These are phyloP conservation scores for Cryptosporidium andersoni DNA, from an alignment of 169 alveolate species.

Conservation along the genomic window DNA sequence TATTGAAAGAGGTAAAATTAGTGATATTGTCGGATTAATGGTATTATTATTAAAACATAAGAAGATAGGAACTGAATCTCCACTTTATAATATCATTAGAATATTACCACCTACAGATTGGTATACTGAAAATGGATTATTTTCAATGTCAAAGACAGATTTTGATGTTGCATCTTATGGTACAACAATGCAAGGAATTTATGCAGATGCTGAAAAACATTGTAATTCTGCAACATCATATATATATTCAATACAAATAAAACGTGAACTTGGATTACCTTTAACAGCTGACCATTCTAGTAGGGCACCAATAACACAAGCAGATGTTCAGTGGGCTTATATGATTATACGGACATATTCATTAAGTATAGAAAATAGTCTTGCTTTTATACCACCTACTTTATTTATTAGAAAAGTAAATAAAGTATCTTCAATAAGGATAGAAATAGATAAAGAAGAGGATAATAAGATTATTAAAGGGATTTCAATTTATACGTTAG, in stretches of 20 bases:
- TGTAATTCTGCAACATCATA: constrained; percentile 64
- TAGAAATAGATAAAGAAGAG: neutral
- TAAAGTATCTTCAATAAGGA: constrained; percentile 3
- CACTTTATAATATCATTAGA: constrained; percentile 32
- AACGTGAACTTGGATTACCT: constrained; percentile 51
- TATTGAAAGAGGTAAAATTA: constrained; percentile 54
- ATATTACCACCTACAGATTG: constrained; percentile 49
- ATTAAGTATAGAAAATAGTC: constrained; percentile 12
- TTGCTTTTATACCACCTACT: constrained; percentile 48
- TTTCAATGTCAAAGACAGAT: constrained; percentile 65
- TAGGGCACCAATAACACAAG: constrained; percentile 65
- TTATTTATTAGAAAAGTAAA: constrained; percentile 47
- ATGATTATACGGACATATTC: constrained; percentile 62
- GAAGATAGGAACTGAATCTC: constrained; percentile 18
- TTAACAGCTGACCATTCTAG: constrained; percentile 46
- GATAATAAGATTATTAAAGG: neutral
- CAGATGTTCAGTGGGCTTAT: constrained; percentile 65
- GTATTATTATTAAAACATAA: constrained; percentile 51
- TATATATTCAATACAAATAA: constrained; percentile 43
- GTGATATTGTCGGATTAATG: constrained; percentile 57
- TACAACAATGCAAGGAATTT: constrained; percentile 62
- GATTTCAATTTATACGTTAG: neutral
- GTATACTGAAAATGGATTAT: constrained; percentile 45
- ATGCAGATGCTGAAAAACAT: constrained; percentile 37
- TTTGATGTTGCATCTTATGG: constrained; percentile 70